A percentile compares a stretch with the other conserved stretches of the same genome.
Conservation (phyloP, 1,284 basidiomycete species). For the Cutaneotrichosporon cavernicola region DNA sequence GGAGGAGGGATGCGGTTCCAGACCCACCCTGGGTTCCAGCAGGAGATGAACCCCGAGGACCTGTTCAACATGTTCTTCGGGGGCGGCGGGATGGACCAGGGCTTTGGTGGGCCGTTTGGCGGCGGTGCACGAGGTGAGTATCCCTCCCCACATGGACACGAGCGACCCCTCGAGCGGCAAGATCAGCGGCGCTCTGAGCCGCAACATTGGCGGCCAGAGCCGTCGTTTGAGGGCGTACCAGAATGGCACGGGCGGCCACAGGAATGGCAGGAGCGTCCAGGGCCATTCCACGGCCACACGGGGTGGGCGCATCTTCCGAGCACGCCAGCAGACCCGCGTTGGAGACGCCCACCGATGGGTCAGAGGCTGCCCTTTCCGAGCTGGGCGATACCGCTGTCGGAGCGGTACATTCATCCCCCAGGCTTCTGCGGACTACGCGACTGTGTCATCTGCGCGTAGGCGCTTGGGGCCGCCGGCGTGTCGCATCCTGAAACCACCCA, state of each 20-base stretch:
- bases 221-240: background rate
- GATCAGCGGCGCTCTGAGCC: background rate
- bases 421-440: background rate
- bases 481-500: background rate
- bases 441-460: background rate
- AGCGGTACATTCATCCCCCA: background rate
- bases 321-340: background rate
- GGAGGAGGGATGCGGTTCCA: constrained; percentile 36
- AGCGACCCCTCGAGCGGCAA: background rate
- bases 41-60: constrained; percentile 91
- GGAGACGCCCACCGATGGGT: background rate
- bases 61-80: constrained; percentile 99
- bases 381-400: background rate
- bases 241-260: background rate
- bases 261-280: background rate
- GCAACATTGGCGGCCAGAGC: background rate
- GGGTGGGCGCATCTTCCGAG: background rate
- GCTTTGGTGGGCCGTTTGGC: constrained; percentile 59
- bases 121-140: constrained; percentile 44
- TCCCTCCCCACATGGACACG: background rate
- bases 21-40: constrained; percentile 62
- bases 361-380: background rate
- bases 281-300: background rate
- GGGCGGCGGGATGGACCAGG: constrained; percentile 60
- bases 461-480: background rate